These are phyloP conservation scores for Alternaria angustiovoidea DNA, from an alignment of 2,329 filamentous ascomycete species.

Conservation along the genomic window DNA sequence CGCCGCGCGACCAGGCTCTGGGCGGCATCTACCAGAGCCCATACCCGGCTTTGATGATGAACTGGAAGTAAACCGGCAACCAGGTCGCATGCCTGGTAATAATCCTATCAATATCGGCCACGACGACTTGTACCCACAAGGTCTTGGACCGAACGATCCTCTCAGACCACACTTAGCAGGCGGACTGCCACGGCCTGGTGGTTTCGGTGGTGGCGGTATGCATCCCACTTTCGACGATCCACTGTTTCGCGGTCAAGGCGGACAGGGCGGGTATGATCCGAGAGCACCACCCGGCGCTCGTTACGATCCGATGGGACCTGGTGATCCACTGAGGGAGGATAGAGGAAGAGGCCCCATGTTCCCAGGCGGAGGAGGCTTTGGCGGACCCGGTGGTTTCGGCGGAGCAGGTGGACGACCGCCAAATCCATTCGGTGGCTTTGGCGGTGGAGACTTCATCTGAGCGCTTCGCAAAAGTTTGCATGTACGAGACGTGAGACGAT, in stretches of 20 bases:
- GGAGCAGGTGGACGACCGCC: conserved; percentile 60
- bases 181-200: conserved; percentile 63
- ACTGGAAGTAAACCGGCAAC: conserved; percentile 78
- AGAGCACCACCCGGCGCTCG: conserved; percentile 86
- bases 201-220: conserved; percentile 83
- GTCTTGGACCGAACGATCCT: conserved; percentile 85
- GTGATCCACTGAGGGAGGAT: conserved; percentile 54
- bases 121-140: conserved; percentile 86
- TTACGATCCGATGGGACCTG: conserved; percentile 79
- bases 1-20: conserved; percentile 62
- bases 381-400: conserved; percentile 48
- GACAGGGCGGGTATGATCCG: conserved; percentile 66
- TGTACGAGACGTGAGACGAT: background rate
- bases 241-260: conserved; percentile 72
- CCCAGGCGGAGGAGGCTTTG: conserved; percentile 55
- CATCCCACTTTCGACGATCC: conserved; percentile 95
- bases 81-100: conserved; percentile 58
- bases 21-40: conserved; percentile 75
- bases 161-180: conserved; percentile 72
- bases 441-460: conserved; percentile 65
- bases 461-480: background rate
- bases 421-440: conserved; percentile 69
- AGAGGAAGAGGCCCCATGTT: conserved; percentile 42
- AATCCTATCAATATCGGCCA: conserved; percentile 78
- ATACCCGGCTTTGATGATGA: conserved; percentile 95